Evolutionary conservation across 768 basidiomycete species (phyloP).

Genomic region (Boletus rubescentipes): DNA sequence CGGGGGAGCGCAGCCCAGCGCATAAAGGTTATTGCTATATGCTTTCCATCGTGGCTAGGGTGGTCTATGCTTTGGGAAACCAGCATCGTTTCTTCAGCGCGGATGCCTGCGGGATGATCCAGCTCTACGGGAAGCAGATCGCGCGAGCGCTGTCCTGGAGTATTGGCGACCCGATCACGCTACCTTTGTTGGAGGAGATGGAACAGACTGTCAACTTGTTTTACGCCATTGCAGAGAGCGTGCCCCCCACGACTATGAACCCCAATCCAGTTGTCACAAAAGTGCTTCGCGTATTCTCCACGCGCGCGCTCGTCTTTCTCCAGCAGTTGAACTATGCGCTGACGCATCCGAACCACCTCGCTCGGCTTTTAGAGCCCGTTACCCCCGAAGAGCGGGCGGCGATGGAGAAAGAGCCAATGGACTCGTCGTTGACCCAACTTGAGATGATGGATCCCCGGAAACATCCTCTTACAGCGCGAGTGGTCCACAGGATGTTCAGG

Average conservation of each 20-base stretch:
- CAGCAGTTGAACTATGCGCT: slow-evolving; percentile 90
- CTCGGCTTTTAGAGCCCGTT: slow-evolving; percentile 76
- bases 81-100: slow-evolving; percentile 79
- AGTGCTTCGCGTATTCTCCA: slow-evolving; percentile 67
- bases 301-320: slow-evolving; percentile 67
- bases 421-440: slow-evolving; percentile 37
- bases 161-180: slow-evolving; percentile 71
- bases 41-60: slow-evolving; percentile 74
- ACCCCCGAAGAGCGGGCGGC: slow-evolving; percentile 69
- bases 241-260: slow-evolving; percentile 15
- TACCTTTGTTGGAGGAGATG: slow-evolving; percentile 79
- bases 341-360: slow-evolving; percentile 87
- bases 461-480: slow-evolving; percentile 67
- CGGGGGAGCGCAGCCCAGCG: slow-evolving; percentile 73
- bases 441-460: slow-evolving; percentile 60
- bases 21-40: slow-evolving; percentile 84
- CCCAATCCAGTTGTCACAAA: slow-evolving; percentile 51
- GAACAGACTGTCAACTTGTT: slow-evolving; percentile 79
- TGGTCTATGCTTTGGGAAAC: slow-evolving; percentile 60
- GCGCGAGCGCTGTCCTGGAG: slow-evolving; percentile 78
- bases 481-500: slow-evolving; percentile 71
- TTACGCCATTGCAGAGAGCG: slow-evolving; percentile 63
- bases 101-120: slow-evolving; percentile 83
- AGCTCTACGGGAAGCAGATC: slow-evolving; percentile 82
- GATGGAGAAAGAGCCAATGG: slow-evolving; percentile 59